phyloP scores from a whole-genome alignment of 441 rosid species.

The Populus hybrid region DNA sequence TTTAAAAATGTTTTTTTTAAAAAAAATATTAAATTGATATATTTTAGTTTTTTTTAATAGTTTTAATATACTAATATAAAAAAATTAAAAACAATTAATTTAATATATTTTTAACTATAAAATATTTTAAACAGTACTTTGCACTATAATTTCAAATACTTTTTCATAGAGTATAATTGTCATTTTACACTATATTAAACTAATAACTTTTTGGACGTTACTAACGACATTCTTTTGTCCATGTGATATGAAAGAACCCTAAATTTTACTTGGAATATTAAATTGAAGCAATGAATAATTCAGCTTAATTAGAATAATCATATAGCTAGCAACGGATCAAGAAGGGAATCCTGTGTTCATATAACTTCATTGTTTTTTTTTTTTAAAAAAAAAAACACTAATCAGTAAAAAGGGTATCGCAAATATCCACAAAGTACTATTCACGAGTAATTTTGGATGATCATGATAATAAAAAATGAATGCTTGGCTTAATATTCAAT shows the following conservation, averaged over 20 bases:
- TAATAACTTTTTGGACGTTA: slow-evolving; percentile 1
- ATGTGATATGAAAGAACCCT: neutral
- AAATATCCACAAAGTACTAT: neutral
- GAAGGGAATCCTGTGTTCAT: neutral
- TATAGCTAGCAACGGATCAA: neutral
- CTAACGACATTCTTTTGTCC: neutral
- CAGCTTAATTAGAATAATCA: neutral
- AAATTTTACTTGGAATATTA: neutral
- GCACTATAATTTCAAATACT: too few species aligned
- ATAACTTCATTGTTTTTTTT: too few species aligned
- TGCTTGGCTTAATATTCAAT: too few species aligned
- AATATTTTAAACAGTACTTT: neutral
- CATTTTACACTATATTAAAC: neutral
- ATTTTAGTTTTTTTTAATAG: too few species aligned
- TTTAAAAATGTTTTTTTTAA: too few species aligned
- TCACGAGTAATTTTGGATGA: neutral
- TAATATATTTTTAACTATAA: too few species aligned
- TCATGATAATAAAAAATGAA: too few species aligned
- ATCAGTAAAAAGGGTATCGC: too few species aligned
- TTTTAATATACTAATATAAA: too few species aligned
- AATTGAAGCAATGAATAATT: neutral
- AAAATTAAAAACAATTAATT: too few species aligned
- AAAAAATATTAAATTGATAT: too few species aligned
- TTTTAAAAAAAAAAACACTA: too few species aligned
- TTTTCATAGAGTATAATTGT: neutral